A percentile compares a stretch with the other conserved stretches of the same genome.
These are phyloP conservation scores for Gamsiella multidivaricata DNA, from an alignment of 192 early-diverging fungal species.

Conservation along the genomic window DNA sequence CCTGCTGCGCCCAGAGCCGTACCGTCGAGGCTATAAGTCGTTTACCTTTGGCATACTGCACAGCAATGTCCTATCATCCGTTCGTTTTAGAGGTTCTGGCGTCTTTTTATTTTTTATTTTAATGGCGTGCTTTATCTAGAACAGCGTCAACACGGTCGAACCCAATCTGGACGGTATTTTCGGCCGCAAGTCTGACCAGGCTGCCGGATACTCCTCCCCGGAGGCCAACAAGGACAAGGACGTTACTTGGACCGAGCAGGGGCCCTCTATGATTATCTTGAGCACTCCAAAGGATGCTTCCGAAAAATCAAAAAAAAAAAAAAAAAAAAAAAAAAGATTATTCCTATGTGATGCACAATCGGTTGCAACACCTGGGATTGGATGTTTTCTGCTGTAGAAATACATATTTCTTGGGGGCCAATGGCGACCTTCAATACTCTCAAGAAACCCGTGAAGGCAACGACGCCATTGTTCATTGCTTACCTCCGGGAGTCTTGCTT, in stretches of 20 bases:
- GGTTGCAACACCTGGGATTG: no score
- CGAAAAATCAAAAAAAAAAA: no score
- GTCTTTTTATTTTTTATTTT: not conserved
- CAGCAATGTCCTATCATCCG: no score
- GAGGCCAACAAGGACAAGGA: slow-evolving; percentile 89
- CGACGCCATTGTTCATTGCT: no score
- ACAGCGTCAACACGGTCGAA: slow-evolving; percentile 91
- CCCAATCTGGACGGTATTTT: slow-evolving; percentile 95
- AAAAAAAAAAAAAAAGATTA: no score
- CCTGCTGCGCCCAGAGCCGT: slow-evolving; percentile 98
- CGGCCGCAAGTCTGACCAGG: slow-evolving; percentile 87
- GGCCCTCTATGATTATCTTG: slow-evolving; percentile 93
- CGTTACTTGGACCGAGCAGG: slow-evolving; percentile 85
- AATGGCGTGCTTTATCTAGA: slow-evolving; percentile 47
- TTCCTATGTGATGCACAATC: no score
- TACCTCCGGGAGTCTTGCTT: no score
- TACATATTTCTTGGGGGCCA: no score
- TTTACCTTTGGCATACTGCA: no score
- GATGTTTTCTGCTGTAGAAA: no score
- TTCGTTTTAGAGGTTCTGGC: not conserved
- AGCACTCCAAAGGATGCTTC: slow-evolving; percentile 99
- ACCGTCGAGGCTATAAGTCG: slow-evolving; percentile 79
- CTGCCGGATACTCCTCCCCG: slow-evolving; percentile 90
- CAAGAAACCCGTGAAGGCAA: no score
- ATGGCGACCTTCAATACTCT: no score